These are phyloP conservation scores for Echites panduratus DNA, from an alignment of 257 asterid genomes.

Conservation along the genomic window DNA sequence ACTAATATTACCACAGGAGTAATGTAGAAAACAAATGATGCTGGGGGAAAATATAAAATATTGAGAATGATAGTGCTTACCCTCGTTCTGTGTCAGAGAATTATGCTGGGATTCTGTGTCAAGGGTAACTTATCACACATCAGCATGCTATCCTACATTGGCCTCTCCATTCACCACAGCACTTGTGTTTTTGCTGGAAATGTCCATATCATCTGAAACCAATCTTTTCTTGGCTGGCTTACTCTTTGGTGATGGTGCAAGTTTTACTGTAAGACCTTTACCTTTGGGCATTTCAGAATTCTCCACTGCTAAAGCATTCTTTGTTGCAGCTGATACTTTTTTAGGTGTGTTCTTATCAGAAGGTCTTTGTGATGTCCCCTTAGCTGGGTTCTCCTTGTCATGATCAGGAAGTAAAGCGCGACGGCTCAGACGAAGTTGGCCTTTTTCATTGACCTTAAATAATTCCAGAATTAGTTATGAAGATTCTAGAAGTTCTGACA, in stretches of 20 bases:
- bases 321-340: conserved; percentile 23
- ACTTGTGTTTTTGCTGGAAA: conserved; percentile 40
- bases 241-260: conserved; percentile 17
- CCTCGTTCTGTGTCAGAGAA: background rate
- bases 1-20: background rate
- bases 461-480: background rate
- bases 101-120: background rate
- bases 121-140: background rate
- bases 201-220: conserved; percentile 24
- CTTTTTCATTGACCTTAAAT: conserved; percentile 79
- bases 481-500: background rate
- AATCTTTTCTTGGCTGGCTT: conserved; percentile 19
- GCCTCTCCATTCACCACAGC: conserved; percentile 68
- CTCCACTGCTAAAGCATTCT: conserved; percentile 29
- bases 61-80: background rate
- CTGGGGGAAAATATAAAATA: background rate
- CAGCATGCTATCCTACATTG: conserved; percentile 36
- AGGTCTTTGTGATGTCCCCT: conserved; percentile 31
- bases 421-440: conserved; percentile 88
- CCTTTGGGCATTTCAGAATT: conserved; percentile 26
- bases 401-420: conserved; percentile 88
- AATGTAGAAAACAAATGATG: background rate
- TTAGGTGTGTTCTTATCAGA: conserved; percentile 40
- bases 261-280: conserved; percentile 12
- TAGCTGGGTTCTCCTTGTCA: conserved; percentile 42